These are phyloP conservation scores for Trichosporon inkin DNA, from an alignment of 1,284 basidiomycete species.

Conservation along the genomic window DNA sequence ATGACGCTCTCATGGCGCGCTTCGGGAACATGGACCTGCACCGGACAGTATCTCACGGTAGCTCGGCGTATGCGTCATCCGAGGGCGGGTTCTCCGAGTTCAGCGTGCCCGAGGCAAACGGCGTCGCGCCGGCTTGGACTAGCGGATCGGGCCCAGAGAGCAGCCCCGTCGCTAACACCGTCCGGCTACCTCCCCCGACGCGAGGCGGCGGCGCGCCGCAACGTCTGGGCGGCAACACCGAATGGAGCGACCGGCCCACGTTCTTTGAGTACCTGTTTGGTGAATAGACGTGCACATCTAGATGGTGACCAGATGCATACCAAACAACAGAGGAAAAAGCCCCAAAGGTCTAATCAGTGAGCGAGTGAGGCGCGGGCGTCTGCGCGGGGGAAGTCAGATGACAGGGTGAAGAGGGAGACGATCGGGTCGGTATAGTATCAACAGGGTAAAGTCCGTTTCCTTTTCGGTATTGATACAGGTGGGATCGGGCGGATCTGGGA, in stretches of 20 bases:
- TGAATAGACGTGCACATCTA: conserved; percentile 4
- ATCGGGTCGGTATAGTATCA: neutral
- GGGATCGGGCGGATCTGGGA: neutral
- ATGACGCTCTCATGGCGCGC: conserved; percentile 7
- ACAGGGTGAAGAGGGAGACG: neutral
- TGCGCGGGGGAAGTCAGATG: neutral
- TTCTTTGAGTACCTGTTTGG: conserved; percentile 51
- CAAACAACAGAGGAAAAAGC: conserved; percentile 14
- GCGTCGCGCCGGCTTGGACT: neutral
- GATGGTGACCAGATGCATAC: neutral
- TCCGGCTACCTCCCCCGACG: neutral
- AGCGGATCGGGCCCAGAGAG: neutral
- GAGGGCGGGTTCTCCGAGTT: conserved; percentile 38
- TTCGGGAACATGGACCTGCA: conserved; percentile 15
- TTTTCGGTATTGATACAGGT: neutral
- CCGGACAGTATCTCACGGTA: conserved; percentile 21
- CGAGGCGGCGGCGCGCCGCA: conserved; percentile 15
- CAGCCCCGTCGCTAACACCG: neutral
- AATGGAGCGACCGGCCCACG: conserved; percentile 40
- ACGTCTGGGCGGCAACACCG: conserved; percentile 16
- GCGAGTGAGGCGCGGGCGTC: neutral
- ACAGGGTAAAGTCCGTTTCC: neutral
- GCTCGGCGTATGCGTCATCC: conserved; percentile 43
- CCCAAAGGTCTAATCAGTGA: neutral
- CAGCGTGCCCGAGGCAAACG: conserved; percentile 11